Percentiles rank a stretch among this genome's conserved stretches.
Evolutionary conservation across 306 rosid species (phyloP).

Genomic region (Nissolia schottii): DNA sequence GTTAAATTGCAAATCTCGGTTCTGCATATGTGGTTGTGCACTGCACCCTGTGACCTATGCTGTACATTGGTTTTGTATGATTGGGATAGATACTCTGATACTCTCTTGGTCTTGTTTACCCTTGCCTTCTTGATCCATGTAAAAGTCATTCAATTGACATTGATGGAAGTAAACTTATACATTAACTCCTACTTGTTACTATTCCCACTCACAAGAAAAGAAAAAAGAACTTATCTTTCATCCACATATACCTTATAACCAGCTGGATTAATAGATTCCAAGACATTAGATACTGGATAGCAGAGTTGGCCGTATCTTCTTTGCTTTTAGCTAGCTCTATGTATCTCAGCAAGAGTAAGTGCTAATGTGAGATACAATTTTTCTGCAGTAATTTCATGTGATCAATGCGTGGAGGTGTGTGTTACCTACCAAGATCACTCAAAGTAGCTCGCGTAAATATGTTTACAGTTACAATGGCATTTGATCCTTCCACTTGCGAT

Average conservation of each 20-base stretch:
- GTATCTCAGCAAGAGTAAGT: slow-evolving; percentile 23
- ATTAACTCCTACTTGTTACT: background rate
- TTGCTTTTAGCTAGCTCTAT: slow-evolving; percentile 37
- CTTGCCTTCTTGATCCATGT: background rate
- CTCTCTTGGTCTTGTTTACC: background rate
- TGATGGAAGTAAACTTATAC: background rate
- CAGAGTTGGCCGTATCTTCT: slow-evolving; percentile 21
- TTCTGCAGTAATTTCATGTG: slow-evolving; percentile 32
- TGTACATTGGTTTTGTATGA: background rate
- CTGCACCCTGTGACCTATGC: background rate
- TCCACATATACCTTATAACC: background rate
- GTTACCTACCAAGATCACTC: slow-evolving; percentile 35
- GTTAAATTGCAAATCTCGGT: background rate
- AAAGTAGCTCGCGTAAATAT: slow-evolving; percentile 42
- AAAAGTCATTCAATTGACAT: background rate
- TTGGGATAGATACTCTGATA: background rate
- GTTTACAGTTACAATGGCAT: slow-evolving; percentile 31
- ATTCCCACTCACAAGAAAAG: background rate
- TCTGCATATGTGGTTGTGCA: background rate
- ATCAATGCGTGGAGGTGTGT: slow-evolving; percentile 32
- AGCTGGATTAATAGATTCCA: slow-evolving; percentile 15
- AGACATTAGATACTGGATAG: slow-evolving; percentile 22
- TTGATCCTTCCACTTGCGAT: slow-evolving; percentile 33
- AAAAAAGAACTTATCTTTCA: background rate
- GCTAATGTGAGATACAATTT: slow-evolving; percentile 24